Evolutionary conservation across 192 early-diverging fungal genomes (phyloP).

Genomic region (Spizellomyces punctatus): DNA sequence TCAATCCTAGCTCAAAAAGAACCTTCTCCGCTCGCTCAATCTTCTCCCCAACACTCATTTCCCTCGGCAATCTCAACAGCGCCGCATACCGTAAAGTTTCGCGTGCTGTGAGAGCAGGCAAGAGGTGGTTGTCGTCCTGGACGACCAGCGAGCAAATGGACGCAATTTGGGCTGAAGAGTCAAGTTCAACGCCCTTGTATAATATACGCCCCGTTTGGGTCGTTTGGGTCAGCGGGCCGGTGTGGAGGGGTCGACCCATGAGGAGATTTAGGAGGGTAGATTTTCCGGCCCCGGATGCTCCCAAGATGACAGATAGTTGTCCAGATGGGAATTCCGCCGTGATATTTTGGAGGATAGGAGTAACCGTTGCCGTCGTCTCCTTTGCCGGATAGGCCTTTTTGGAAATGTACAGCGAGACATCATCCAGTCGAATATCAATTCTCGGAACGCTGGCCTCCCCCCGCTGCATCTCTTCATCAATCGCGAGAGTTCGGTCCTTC

Average conservation of each 20-base stretch:
- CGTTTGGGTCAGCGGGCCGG: slow-evolving; percentile 22
- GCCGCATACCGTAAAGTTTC: slow-evolving; percentile 50
- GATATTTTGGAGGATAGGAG: slow-evolving; percentile 38
- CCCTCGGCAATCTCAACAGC: slow-evolving; percentile 40
- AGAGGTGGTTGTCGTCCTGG: slow-evolving; percentile 46
- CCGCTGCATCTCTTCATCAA: slow-evolving; percentile 8
- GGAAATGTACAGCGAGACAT: slow-evolving; percentile 2
- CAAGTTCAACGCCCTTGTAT: slow-evolving; percentile 28
- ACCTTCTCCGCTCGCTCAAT: slow-evolving; percentile 39
- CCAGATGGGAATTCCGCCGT: slow-evolving; percentile 33
- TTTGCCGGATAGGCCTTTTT: slow-evolving; percentile 6
- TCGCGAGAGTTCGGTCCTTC: background rate
- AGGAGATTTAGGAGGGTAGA: slow-evolving; percentile 46
- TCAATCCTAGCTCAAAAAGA: slow-evolving; percentile 43
- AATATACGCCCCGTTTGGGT: slow-evolving; percentile 33
- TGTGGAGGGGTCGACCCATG: slow-evolving; percentile 29
- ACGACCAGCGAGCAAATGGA: slow-evolving; percentile 41
- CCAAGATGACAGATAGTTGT: slow-evolving; percentile 48
- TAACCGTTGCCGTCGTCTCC: background rate
- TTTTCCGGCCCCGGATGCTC: slow-evolving; percentile 49
- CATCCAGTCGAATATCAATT: slow-evolving; percentile 23
- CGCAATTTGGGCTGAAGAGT: slow-evolving; percentile 26
- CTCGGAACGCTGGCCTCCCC: slow-evolving; percentile 10
- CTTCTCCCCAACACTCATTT: slow-evolving; percentile 34
- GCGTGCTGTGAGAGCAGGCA: slow-evolving; percentile 47